Base-by-base conservation (phyloP, 768 basidiomycete genomes). In the Suillus alpinus region DNA sequence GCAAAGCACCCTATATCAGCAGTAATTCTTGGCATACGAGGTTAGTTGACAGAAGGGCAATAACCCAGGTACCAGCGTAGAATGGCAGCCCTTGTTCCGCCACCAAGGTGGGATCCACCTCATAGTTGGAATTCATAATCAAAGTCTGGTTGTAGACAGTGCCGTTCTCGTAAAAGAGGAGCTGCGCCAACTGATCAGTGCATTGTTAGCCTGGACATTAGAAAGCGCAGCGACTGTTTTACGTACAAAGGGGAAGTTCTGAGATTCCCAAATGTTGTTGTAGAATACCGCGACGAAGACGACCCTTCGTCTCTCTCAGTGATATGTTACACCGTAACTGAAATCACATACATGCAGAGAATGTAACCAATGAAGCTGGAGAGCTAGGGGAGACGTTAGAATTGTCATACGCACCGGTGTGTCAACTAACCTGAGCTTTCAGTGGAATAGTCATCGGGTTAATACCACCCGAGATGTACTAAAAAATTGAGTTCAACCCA, bases 371-470 rank as follows among this genome's bases (percentile, higher is more conserved):
- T 68, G 56, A 83, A 79, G 20, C 75, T 67, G 1, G 83, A 85
- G 39, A 85, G 52, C 73, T 73, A 18, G 29, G 16, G 12, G 14
- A 7, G 29, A 4, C 16, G 47, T 49, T 18, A 49, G 29, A 49
- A 49, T 8, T 14, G 8, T 49, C 23, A 29, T 8, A 10, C 4
- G 9, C 13, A 18, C 16, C 8, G 16, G 29, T 16, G 16, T 29
- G 8, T 8, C 29, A 31, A 31, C 47, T 6, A 18, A 49, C 73
- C 69, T 83, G 84, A 3, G 84, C 81, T 6, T 79, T 78, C 12
- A 87, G 69, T 0, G 86, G 86, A 31, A 84, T 84, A 3, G 77
- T 70, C 69, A 86, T 71, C 4, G 84, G 83, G 59, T 83, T 84
- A 40, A 63, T 44, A 29, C 67, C 72, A 16, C 59, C 39, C 2